Base-by-base conservation (phyloP, 2,329 filamentous ascomycete species). In the Chaetothyriales sp. region DNA sequence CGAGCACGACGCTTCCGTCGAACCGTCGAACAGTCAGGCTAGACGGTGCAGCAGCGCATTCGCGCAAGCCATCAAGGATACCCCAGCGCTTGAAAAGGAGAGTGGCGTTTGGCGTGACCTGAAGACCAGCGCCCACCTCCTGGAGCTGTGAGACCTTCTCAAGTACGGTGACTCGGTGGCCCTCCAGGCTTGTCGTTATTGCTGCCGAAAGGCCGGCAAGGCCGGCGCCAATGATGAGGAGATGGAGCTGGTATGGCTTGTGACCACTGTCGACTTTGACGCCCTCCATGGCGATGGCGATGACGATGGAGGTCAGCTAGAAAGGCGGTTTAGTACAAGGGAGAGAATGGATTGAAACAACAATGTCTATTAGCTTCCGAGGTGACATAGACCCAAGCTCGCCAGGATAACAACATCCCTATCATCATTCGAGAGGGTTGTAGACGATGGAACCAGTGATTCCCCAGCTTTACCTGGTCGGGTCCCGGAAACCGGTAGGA, bases 11-110 rank as follows among this genome's bases (percentile, higher is more conserved):
- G 5, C 64, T 63, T 42, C 51, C 54, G 2, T 59, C 61, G 47
- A 65, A 68, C n/a, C 62, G 60, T 47, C 65, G 65, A 12, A 67
- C 64, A 0, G 63, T 63, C 20, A 67, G 51, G 1, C 60, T 55
- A 10, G 60, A 63, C 2, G 65, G 64, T 43, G 64, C 63, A 1
- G 64, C 64, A 1, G 62, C 63, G 9, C 47, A 15, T 7, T 18
- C 22, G 18, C 42, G 18, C 15, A 57, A 19, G 25, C 48, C n/a
- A 18, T n/a, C 8, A 18, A 43, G 43, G 4, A 58, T 20, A 15
- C 53, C 58, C 53, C 54, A 60, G 47, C 44, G 39, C 19, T 28
- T 15, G 8, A 61, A 50, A 12, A 62, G 50, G 20, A 53, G 49
- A 12, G 57, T 53, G 2, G 57, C 57, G 47, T 61, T 61, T 6